Evolutionary conservation across 2,329 filamentous ascomycete species (phyloP).

Genomic region (Pseudogymnoascus pannorum): DNA sequence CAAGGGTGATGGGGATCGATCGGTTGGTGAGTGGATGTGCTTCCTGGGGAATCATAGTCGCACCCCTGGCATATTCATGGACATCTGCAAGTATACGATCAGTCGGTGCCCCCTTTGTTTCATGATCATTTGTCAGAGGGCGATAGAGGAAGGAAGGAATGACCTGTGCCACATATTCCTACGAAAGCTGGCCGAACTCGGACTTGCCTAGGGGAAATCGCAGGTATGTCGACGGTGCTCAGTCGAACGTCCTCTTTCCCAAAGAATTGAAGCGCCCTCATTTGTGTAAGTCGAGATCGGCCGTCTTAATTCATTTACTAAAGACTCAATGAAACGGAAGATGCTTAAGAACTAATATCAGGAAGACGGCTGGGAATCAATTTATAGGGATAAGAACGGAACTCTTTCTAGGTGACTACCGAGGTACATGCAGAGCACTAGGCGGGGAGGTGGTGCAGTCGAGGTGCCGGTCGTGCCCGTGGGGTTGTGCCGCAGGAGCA

Average conservation of each 20-base stretch:
- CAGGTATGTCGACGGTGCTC: constrained; percentile 41
- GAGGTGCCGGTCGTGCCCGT: too few relatives aligned
- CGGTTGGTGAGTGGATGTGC: constrained; percentile 53
- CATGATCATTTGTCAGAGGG: too few relatives aligned
- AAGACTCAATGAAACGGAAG: too few relatives aligned
- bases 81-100: constrained; percentile 31
- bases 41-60: constrained; percentile 39
- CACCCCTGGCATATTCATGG: constrained; percentile 45
- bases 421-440: too few relatives aligned
- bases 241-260: constrained; percentile 48
- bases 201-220: constrained; percentile 44
- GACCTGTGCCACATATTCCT: constrained; percentile 44
- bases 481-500: too few relatives aligned
- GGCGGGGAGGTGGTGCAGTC: too few relatives aligned
- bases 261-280: constrained; percentile 49
- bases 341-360: too few relatives aligned
- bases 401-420: too few relatives aligned
- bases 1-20: constrained; percentile 50
- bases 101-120: neutral
- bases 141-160: neutral
- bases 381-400: too few relatives aligned
- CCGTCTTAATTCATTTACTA: too few relatives aligned
- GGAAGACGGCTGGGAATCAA: neutral
- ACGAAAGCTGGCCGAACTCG: constrained; percentile 40
- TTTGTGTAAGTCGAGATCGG: constrained; percentile 20